These are phyloP conservation scores for Talaromyces stipitatus DNA, from an alignment of 495 filamentous ascomycete species.

Conservation along the genomic window DNA sequence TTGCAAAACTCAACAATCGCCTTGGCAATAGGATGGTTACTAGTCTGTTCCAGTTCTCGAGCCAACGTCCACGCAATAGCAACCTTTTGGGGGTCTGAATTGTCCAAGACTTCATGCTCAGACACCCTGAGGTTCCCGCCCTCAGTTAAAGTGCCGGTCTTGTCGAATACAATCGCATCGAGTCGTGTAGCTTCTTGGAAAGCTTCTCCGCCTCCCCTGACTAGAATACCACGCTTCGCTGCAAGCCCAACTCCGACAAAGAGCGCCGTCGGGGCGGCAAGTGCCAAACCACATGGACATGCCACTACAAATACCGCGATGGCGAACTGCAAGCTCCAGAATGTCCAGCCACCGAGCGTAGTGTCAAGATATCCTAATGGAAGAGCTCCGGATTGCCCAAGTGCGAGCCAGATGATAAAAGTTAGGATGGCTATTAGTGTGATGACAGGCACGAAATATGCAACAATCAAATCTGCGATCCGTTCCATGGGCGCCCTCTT, in stretches of 20 bases:
- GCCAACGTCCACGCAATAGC: constrained; percentile 45
- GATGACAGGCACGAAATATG: constrained; percentile 84
- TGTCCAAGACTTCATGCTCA: constrained; percentile 52
- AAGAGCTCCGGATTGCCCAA: constrained; percentile 63
- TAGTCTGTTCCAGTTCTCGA: constrained; percentile 67
- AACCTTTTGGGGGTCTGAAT: constrained; percentile 21
- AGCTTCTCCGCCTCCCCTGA: constrained; percentile 92
- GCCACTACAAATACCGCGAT: constrained; percentile 94
- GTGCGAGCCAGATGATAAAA: constrained; percentile 73
- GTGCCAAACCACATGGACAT: constrained; percentile 86
- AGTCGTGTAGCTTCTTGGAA: constrained; percentile 88
- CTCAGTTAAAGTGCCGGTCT: constrained; percentile 86
- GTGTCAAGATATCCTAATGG: constrained; percentile 58
- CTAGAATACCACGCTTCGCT: constrained; percentile 80
- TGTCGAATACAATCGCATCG: constrained; percentile 89
- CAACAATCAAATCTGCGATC: constrained; percentile 74
- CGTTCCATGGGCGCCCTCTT: constrained; percentile 80
- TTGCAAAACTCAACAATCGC: constrained; percentile 68
- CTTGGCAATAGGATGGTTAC: constrained; percentile 79
- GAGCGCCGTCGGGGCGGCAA: constrained; percentile 88
- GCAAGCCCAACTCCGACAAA: constrained; percentile 88
- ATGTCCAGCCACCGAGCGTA: constrained; percentile 68
- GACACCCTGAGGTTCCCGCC: constrained; percentile 77
- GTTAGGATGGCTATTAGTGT: constrained; percentile 74
- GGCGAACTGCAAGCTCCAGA: constrained; percentile 85